Evolutionary conservation across 371 early-diverging fungal genomes (phyloP).

Genomic region (Mucor indicus): DNA sequence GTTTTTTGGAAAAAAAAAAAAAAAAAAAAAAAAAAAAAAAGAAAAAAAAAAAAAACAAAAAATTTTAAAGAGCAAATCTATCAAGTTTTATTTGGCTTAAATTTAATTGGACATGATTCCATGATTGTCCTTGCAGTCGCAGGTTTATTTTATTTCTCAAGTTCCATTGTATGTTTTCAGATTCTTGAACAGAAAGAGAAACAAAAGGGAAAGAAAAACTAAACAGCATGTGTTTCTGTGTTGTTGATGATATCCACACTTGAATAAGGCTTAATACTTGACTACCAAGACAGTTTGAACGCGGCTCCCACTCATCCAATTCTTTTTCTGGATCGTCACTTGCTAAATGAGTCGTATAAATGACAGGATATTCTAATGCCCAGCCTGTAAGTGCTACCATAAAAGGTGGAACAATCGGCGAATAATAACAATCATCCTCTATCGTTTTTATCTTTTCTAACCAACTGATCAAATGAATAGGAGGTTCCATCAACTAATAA

Average conservation of each 20-base stretch:
- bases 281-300: conserved; percentile 35
- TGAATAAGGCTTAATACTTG: conserved; percentile 12
- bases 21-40: neutral
- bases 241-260: conserved; percentile 10
- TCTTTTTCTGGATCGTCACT: conserved; percentile 19
- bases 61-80: conserved; percentile 17
- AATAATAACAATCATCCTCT: conserved; percentile 1
- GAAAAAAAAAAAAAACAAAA: neutral
- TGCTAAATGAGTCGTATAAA: conserved; percentile 30
- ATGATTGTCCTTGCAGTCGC: conserved; percentile 6
- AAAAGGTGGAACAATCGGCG: conserved; percentile 28
- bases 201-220: conserved; percentile 31
- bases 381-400: conserved; percentile 48
- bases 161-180: neutral
- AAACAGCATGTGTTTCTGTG: conserved; percentile 16
- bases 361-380: conserved; percentile 44
- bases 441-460: conserved; percentile 7
- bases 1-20: too few relatives aligned
- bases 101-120: conserved; percentile 2
- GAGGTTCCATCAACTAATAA: conserved; percentile 5
- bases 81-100: conserved; percentile 14
- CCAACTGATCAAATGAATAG: conserved; percentile 21
- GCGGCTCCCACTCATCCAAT: conserved; percentile 37
- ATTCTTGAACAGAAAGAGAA: neutral
- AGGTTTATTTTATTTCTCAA: conserved; percentile 11